phyloP scores from a whole-genome alignment of 1,284 basidiomycete genomes.

The Melanopsichium pennsylvanicum region DNA sequence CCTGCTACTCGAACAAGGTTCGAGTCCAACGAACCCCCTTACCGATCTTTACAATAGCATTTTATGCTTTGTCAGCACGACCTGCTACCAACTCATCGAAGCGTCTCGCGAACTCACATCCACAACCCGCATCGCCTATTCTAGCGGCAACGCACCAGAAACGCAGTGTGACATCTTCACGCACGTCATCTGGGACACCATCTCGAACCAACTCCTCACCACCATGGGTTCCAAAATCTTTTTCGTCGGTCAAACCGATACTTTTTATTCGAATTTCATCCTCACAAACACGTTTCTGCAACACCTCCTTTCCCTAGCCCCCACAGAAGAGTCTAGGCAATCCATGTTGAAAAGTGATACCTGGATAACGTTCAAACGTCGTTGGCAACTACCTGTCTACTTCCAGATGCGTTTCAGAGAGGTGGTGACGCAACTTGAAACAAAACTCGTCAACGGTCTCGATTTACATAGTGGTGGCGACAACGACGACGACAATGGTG shows the following conservation, averaged over 20 bases:
- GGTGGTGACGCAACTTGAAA: slow-evolving; percentile 70
- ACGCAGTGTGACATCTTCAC: slow-evolving; percentile 53
- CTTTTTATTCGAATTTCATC: slow-evolving; percentile 82
- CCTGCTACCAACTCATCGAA: slow-evolving; percentile 76
- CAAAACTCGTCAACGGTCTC: slow-evolving; percentile 7
- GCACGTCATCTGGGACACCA: slow-evolving; percentile 85
- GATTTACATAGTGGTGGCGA: no score
- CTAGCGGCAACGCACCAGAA: no score
- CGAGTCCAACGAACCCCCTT: slow-evolving; percentile 63
- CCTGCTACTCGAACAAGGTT: slow-evolving; percentile 67
- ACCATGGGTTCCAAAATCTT: slow-evolving; percentile 80
- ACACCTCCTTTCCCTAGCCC: slow-evolving; percentile 82
- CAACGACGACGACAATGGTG: not conserved
- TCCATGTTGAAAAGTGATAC: slow-evolving; percentile 72
- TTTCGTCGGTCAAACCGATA: slow-evolving; percentile 85
- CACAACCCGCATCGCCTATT: not conserved
- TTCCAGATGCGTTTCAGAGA: slow-evolving; percentile 98
- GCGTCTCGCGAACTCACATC: slow-evolving; percentile 72
- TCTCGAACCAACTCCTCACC: slow-evolving; percentile 79
- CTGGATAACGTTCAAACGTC: slow-evolving; percentile 77
- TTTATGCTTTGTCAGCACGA: slow-evolving; percentile 78
- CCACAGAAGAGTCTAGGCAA: slow-evolving; percentile 69
- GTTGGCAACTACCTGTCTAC: slow-evolving; percentile 96
- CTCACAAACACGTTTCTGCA: slow-evolving; percentile 84
- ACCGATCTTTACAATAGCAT: slow-evolving; percentile 80